Conservation (phyloP, 805 yeast species). For the Cephaloascus albidus region DNA sequence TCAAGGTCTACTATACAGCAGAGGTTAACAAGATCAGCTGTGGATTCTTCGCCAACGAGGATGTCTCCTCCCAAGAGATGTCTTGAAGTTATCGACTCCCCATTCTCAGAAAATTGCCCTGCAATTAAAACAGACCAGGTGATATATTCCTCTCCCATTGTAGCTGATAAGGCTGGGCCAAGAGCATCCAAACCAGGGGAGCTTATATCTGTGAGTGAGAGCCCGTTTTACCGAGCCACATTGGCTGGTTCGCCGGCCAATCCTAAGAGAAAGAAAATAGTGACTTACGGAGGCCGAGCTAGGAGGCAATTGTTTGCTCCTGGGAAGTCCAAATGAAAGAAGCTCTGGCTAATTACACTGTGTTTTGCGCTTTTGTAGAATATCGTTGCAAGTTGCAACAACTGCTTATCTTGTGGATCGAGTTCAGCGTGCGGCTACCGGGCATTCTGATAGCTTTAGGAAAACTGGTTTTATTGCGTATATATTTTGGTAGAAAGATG, state of each 20-base stretch:
- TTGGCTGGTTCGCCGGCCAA: background rate
- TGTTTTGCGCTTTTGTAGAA: too few relatives aligned
- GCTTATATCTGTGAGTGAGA: background rate
- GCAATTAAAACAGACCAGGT: background rate
- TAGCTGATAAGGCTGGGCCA: background rate
- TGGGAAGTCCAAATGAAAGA: too few relatives aligned
- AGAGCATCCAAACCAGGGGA: background rate
- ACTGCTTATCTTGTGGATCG: too few relatives aligned
- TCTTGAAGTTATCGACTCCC: background rate
- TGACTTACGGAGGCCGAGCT: too few relatives aligned
- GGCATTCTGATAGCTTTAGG: too few relatives aligned
- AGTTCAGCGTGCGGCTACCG: too few relatives aligned
- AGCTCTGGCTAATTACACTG: too few relatives aligned
- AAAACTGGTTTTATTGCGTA: too few relatives aligned
- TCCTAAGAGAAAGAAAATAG: background rate
- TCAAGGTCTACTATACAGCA: background rate
- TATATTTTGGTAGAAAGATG: too few relatives aligned
- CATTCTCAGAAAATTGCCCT: background rate
- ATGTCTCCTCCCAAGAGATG: background rate
- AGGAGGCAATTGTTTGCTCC: too few relatives aligned
- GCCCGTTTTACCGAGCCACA: background rate
- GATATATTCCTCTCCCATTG: background rate
- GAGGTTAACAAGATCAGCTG: background rate
- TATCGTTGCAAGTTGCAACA: too few relatives aligned
- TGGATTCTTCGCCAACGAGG: background rate